Evolutionary conservation across 169 alveolate genomes (phyloP), one percentile per base, ranked within the genome.

Genomic region (Eimeria necatrix): DNA sequence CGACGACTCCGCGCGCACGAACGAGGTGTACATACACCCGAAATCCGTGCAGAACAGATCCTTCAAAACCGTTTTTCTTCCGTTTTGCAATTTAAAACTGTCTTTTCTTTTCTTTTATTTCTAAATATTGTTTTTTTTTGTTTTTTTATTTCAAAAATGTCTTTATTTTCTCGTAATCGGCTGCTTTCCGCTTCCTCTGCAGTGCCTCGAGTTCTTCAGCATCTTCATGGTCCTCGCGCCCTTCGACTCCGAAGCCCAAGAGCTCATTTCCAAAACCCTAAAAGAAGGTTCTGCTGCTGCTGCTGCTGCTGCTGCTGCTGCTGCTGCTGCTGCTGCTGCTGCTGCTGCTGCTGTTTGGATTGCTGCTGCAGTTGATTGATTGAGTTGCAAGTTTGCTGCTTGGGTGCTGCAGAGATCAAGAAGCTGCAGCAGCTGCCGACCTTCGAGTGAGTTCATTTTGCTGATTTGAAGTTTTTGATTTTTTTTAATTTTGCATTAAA

Each of bases 221-320:
- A 61, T 94, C n/a, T 94, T 73, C 52, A 60, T 94, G 76, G 94
- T 94, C 60, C 91, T 94, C 46, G 96, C 96, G 48, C 94, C 96
- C n/a, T 53, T 26, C 71, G 86, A 70, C 76, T 32, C 51, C 52
- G 96, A 94, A 59, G 85, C 51, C 52, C 8, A 71, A 49, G 93
- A 84, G 22, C 61, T 94, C 24, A 91, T 92, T 41, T 8, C 49
- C 1, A 92, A 83, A 14, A 32, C 83, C 48, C 61, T 46, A 10
- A 60, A 24, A 26, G 78, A 56, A 14, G 95, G 95, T 91, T 32
- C 51, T 5, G 18, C 4, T 81, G 8, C 68, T 26, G 6, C 22
- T 22, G 83, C 26, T 22, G 73, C 73, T 61, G 73, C 73, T 24
- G n/a, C 73, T 18, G 18, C 18, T 7, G 73, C 32, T 20, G 73